Base-by-base conservation (phyloP, 495 filamentous ascomycete species). In the Durotheca rogersii region DNA sequence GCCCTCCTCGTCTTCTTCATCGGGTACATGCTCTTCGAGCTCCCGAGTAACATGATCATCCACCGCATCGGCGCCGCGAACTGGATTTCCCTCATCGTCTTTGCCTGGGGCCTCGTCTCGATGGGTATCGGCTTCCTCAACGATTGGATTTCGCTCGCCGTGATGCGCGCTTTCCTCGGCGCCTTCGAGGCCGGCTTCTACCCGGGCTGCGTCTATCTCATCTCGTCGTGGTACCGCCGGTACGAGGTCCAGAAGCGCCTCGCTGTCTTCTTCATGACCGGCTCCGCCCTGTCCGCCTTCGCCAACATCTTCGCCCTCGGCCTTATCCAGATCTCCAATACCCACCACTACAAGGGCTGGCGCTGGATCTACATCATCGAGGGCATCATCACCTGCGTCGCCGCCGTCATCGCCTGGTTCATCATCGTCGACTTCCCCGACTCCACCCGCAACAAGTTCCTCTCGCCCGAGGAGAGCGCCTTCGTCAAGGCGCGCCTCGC, bases 11-110 rank as follows among this genome's bases (percentile, higher is more conserved):
- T 90, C 56, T 65, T 61, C 58, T 69, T 69, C 51, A 47, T 69
- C 21, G 58, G 63, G 1, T 69, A 69, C 47, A 56, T 64, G 42
- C 19, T 67, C 6, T 59, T 65, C 31, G 64, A 63, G 52, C 42
- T 87, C 0, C 58, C 86, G 43, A 89, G 86, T 16, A 92, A 93
- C 59, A 61, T 93, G 44, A 62, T 93, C 12, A 77, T 93, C 51
- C 81, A 81, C 55, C 73, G 69, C 39, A 51, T 82, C 11, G 64
- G 75, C 33, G 77, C 81, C 2, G 78, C 72, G 31, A 67, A 82
- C 35, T 86, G 82, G 81, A 65, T 87, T 11, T 74, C 79, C 0
- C 67, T 72, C 14, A 75, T 86, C 41, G 80, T 77, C 11, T 62
- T 77, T 19, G 43, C 72, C 0, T 85, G 82, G 82, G 81, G 81